Evolutionary conservation across 2,329 filamentous ascomycete species (phyloP).

Genomic region (Trichoderma arundinaceum): DNA sequence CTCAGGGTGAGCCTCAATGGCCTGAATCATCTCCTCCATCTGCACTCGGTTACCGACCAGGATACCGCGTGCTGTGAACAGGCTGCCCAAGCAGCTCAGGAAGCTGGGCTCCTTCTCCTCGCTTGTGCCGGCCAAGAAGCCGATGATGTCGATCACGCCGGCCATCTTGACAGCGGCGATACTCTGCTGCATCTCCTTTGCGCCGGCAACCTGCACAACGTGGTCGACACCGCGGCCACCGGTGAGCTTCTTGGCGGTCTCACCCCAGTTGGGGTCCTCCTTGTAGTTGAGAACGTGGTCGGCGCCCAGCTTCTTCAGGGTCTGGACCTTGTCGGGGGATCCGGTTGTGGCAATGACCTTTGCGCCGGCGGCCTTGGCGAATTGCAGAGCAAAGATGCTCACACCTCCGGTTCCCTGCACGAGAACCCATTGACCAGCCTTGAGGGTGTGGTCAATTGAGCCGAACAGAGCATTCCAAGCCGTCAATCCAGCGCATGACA

Average conservation of each 20-base stretch:
- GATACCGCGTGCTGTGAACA: conserved; percentile 53
- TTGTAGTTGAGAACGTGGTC: conserved; percentile 59
- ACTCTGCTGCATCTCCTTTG: conserved; percentile 51
- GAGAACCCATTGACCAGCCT: conserved; percentile 64
- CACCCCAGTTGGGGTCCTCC: conserved; percentile 53
- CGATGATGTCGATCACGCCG: conserved; percentile 52
- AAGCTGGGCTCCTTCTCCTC: conserved; percentile 41
- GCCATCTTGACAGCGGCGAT: conserved; percentile 53
- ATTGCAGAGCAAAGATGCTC: conserved; percentile 68
- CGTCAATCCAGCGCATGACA: conserved; percentile 66
- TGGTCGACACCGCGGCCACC: conserved; percentile 54
- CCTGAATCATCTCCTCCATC: conserved; percentile 59
- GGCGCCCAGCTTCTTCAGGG: conserved; percentile 54
- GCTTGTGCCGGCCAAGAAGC: conserved; percentile 44
- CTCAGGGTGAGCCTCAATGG: conserved; percentile 54
- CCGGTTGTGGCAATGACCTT: conserved; percentile 57
- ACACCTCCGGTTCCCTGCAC: conserved; percentile 76
- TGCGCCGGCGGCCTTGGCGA: conserved; percentile 57
- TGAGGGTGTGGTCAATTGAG: conserved; percentile 51
- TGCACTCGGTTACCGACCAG: conserved; percentile 53
- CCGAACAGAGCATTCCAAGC: conserved; percentile 71
- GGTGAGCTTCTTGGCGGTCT: conserved; percentile 50
- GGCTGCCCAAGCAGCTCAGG: conserved; percentile 41
- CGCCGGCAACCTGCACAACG: conserved; percentile 56
- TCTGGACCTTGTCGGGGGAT: conserved; percentile 51